A percentile compares a stretch with the other conserved stretches of the same genome.
These are phyloP conservation scores for Penicillium nucicola DNA, from an alignment of 495 filamentous ascomycete genomes.

Conservation along the genomic window DNA sequence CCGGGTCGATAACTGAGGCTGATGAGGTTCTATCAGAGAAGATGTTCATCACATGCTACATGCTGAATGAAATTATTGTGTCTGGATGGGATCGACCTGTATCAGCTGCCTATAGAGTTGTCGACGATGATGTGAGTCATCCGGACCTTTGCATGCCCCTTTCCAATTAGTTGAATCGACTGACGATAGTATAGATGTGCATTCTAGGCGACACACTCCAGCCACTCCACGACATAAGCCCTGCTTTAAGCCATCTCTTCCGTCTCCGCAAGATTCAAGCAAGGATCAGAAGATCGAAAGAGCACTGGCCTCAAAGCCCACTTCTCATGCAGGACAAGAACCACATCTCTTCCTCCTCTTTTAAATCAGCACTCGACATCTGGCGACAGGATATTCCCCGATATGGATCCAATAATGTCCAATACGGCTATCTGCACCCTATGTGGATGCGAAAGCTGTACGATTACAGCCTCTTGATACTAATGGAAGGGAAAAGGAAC, in stretches of 20 bases:
- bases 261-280: constrained; percentile 31
- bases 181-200: constrained; percentile 18
- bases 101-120: constrained; percentile 22
- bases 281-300: constrained; percentile 26
- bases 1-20: constrained; percentile 5
- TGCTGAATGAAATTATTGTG: constrained; percentile 33
- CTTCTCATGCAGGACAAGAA: constrained; percentile 10
- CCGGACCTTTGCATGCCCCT: too few species aligned
- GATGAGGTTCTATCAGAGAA: constrained; percentile 24
- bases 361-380: constrained; percentile 25
- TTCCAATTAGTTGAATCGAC: background rate
- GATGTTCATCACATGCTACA: constrained; percentile 34
- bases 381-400: constrained; percentile 34
- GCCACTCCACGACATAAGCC: constrained; percentile 16
- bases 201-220: constrained; percentile 26
- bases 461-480: constrained; percentile 31
- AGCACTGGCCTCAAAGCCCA: constrained; percentile 8
- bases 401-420: constrained; percentile 20
- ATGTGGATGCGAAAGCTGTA: constrained; percentile 34
- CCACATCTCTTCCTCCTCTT: constrained; percentile 15
- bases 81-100: constrained; percentile 33
- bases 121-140: constrained; percentile 33
- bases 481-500: constrained; percentile 28
- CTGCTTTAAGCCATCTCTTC: constrained; percentile 28
- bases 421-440: constrained; percentile 26